Evolutionary conservation across 345 rosid species (phyloP).

Genomic region (Eucalyptus cloeziana): DNA sequence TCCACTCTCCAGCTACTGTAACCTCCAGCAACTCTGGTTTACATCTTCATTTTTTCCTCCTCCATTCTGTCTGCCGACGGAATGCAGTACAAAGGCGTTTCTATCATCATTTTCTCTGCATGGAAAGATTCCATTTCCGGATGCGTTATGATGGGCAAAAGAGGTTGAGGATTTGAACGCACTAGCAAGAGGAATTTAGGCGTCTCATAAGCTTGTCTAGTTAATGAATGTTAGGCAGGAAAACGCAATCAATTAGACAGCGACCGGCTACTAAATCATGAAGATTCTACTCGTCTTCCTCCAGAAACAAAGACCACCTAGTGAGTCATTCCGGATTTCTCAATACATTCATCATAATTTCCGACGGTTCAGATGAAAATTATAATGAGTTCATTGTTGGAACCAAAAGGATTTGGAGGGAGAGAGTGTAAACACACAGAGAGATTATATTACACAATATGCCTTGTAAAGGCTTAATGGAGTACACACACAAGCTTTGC

Average conservation of each 20-base stretch:
- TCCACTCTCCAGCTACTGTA: background rate
- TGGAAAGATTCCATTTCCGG: background rate
- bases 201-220: background rate
- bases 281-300: background rate
- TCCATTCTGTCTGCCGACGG: background rate
- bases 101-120: background rate
- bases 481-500: no score
- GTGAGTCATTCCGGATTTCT: background rate
- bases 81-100: background rate
- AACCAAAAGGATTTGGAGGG: no score
- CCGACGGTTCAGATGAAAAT: background rate
- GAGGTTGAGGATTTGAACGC: background rate
- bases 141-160: background rate
- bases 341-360: background rate
- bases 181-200: background rate
- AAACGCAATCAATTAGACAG: no score
- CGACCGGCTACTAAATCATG: background rate
- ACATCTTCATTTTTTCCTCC: background rate
- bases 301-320: rapidly evolving
- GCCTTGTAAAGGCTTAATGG: no score
- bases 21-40: background rate
- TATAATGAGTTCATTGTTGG: background rate
- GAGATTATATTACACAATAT: no score
- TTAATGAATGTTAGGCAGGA: background rate
- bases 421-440: no score